Percentiles rank a stretch among this genome's conserved stretches.
Conservation (phyloP, 139 green algal genomes). For the Gonium pectorale region DNA sequence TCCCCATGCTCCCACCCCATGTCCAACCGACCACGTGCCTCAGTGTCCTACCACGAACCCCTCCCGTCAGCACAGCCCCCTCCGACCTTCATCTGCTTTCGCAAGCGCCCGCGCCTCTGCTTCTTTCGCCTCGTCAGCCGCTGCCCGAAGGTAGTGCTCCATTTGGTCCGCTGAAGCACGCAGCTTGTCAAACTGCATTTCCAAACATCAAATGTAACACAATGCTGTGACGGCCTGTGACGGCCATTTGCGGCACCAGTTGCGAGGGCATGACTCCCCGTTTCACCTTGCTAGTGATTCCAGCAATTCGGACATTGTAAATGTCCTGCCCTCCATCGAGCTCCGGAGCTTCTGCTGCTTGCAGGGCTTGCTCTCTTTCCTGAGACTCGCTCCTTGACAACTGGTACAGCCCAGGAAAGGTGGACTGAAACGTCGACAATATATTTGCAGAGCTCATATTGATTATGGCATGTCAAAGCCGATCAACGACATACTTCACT, state of each 20-base stretch:
- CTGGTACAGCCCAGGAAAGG: conserved; percentile 33
- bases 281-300: conserved; percentile 34
- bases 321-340: not conserved
- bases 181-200: conserved; percentile 47
- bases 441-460: conserved; percentile 42
- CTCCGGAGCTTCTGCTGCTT: not conserved
- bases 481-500: no score
- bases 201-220: not conserved
- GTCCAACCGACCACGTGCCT: no score
- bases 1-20: no score
- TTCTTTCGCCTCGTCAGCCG: conserved; percentile 52
- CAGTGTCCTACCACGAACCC: no score
- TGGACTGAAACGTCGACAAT: conserved; percentile 25
- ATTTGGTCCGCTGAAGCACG: conserved; percentile 51
- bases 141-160: conserved; percentile 50
- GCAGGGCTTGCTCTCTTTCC: not conserved
- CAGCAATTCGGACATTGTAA: conserved; percentile 30
- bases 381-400: not conserved
- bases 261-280: not conserved
- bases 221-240: no score
- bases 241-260: not conserved
- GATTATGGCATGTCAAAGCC: not conserved
- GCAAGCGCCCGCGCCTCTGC: conserved; percentile 52
- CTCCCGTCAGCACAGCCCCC: no score
- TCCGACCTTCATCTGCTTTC: conserved; percentile 49